These are phyloP conservation scores for Leishmania gerbilli DNA, from an alignment of 208 protist genomes.

Conservation along the genomic window DNA sequence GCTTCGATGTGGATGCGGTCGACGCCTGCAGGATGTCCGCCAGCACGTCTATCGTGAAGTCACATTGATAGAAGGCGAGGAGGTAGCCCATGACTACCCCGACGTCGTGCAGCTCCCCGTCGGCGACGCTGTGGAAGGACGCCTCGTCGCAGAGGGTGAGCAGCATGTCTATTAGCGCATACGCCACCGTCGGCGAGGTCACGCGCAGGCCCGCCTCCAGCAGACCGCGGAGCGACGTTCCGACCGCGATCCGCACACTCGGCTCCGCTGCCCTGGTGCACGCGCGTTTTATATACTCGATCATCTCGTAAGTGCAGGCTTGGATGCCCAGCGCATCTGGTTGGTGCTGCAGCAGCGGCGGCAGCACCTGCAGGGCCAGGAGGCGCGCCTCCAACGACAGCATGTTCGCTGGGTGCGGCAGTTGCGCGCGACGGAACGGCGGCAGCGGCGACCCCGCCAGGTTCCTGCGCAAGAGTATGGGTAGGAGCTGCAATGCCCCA, in stretches of 20 bases:
- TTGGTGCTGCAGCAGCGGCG: constrained; percentile 30
- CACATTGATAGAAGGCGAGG: constrained; percentile 45
- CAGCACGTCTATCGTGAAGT: constrained; percentile 28
- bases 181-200: constrained; percentile 25
- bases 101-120: constrained; percentile 36
- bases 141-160: constrained; percentile 31
- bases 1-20: constrained; percentile 12
- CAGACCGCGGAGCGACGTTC: constrained; percentile 31
- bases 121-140: constrained; percentile 19
- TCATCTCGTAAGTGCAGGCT: constrained; percentile 25
- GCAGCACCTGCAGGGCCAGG: constrained; percentile 44
- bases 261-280: constrained; percentile 22
- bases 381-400: constrained; percentile 40
- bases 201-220: constrained; percentile 37
- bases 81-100: constrained; percentile 49
- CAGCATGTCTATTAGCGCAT: constrained; percentile 30
- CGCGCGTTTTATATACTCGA: constrained; percentile 44
- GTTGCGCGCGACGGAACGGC: constrained; percentile 34
- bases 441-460: constrained; percentile 33
- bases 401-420: constrained; percentile 62
- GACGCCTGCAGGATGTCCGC: constrained; percentile 21
- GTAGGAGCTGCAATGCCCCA: constrained; percentile 47
- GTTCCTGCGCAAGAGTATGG: constrained; percentile 47
- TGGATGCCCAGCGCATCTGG: constrained; percentile 9
- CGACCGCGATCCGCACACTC: constrained; percentile 37